phyloP scores from a whole-genome alignment of 805 yeast species.

The Metschnikowia rubicola region DNA sequence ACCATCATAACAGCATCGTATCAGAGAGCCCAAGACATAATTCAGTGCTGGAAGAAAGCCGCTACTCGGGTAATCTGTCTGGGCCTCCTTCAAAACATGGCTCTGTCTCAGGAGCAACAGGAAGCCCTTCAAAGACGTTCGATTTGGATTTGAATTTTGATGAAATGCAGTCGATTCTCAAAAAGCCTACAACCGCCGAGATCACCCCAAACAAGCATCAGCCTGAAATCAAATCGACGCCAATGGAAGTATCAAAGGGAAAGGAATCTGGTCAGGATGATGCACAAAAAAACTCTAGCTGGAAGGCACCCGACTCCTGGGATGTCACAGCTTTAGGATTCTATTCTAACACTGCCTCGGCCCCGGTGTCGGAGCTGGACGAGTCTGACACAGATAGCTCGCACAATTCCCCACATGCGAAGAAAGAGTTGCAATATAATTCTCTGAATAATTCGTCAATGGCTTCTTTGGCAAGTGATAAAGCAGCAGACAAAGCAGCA shows the following conservation, averaged over 20 bases:
- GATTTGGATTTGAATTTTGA: conserved; percentile 47
- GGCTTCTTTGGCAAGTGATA: background rate
- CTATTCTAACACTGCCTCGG: conserved; percentile 6
- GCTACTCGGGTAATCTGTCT: conserved; percentile 12
- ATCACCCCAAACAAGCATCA: background rate
- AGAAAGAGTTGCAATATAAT: background rate
- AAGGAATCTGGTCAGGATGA: conserved; percentile 11
- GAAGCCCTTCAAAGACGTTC: conserved; percentile 19
- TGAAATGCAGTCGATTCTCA: conserved; percentile 52
- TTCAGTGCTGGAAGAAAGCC: conserved; percentile 14
- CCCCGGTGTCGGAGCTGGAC: conserved; percentile 12
- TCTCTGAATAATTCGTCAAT: conserved; percentile 1
- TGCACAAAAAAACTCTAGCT: conserved; percentile 19
- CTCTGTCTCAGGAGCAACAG: conserved; percentile 15
- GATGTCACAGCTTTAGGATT: conserved; percentile 34
- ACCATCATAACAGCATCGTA: conserved; percentile 21
- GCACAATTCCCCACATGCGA: background rate
- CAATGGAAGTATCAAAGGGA: background rate
- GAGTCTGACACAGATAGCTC: conserved; percentile 7
- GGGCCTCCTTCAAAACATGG: conserved; percentile 10
- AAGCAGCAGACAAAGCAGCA: background rate
- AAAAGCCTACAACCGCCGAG: conserved; percentile 16
- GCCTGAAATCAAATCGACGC: background rate
- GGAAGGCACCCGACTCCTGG: conserved; percentile 51
- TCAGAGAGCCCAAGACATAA: conserved; percentile 8